phyloP scores from a whole-genome alignment of 2,329 filamentous ascomycete species.

The Scytalidium sp. region DNA sequence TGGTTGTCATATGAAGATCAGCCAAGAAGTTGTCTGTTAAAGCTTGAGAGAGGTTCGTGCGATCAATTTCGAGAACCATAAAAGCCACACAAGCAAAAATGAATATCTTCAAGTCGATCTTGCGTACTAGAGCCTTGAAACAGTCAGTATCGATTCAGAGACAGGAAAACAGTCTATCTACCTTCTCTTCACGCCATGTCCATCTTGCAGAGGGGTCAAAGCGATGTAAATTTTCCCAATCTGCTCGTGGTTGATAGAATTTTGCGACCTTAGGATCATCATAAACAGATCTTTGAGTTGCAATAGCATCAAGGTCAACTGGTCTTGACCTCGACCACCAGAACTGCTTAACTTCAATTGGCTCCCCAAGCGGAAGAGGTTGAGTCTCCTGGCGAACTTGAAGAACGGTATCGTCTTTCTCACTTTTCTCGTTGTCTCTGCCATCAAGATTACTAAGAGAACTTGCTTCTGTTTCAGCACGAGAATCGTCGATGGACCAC shows the following conservation, averaged over 20 bases:
- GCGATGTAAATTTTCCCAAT: constrained; percentile 31
- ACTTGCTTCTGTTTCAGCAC: too few relatives aligned
- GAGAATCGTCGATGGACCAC: too few relatives aligned
- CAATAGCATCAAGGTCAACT: constrained; percentile 5
- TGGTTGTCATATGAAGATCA: constrained; percentile 41
- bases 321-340: background rate
- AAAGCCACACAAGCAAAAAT: constrained; percentile 46
- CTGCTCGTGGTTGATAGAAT: constrained; percentile 19
- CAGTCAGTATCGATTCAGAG: background rate
- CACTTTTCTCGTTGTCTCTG: too few relatives aligned
- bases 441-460: too few relatives aligned
- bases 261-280: constrained; percentile 5
- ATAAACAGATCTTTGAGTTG: constrained; percentile 8
- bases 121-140: constrained; percentile 1
- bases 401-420: too few relatives aligned
- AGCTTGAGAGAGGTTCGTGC: constrained; percentile 55
- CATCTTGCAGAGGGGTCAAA: constrained; percentile 31
- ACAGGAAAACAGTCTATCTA: background rate
- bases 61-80: constrained; percentile 56
- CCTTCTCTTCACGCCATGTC: constrained; percentile 30
- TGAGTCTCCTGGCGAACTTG: too few relatives aligned
- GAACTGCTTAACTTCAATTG: background rate
- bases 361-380: too few relatives aligned
- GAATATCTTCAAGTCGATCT: constrained; percentile 26
- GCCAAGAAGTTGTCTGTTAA: constrained; percentile 58